Conservation (phyloP, 768 basidiomycete genomes). For the Inosperma sp. region DNA sequence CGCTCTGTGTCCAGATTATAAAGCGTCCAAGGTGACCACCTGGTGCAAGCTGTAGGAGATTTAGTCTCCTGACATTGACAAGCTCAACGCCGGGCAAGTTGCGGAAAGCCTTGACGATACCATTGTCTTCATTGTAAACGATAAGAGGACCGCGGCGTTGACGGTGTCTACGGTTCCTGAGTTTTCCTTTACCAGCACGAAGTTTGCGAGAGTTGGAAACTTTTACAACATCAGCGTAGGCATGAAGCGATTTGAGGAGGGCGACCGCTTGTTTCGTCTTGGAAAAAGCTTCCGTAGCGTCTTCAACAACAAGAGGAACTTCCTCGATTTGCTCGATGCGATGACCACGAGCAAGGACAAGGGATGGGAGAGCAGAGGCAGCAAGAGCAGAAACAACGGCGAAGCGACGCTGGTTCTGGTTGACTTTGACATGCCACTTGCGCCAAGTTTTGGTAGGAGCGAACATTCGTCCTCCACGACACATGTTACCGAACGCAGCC, state of each 20-base stretch:
- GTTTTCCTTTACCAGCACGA: constrained; percentile 95
- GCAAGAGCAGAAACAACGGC: constrained; percentile 97
- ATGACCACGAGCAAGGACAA: constrained; percentile 98
- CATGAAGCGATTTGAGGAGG: constrained; percentile 85
- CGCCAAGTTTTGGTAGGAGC: constrained; percentile 99
- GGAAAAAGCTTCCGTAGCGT: constrained; percentile 75
- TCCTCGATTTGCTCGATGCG: constrained; percentile 96
- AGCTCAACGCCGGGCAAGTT: constrained; percentile 98
- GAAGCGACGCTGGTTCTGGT: constrained; percentile 98
- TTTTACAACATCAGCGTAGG: constrained; percentile 91
- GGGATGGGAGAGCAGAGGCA: constrained; percentile 94
- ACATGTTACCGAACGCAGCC: constrained; percentile 99
- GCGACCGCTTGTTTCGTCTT: constrained; percentile 98
- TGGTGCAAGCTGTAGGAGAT: constrained; percentile 98
- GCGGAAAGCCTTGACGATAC: constrained; percentile 97
- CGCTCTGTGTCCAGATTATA: constrained; percentile 97
- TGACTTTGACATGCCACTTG: constrained; percentile 99
- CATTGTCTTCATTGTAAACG: constrained; percentile 96
- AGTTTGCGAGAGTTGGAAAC: constrained; percentile 97
- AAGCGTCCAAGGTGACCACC: constrained; percentile 99
- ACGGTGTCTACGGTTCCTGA: constrained; percentile 94
- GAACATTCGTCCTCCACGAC: constrained; percentile 99
- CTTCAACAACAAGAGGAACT: constrained; percentile 87
- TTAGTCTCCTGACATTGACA: constrained; percentile 88
- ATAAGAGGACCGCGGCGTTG: constrained; percentile 97